Evolutionary conservation across 1,284 basidiomycete species (phyloP).

Genomic region (Malassezia pachydermatis): DNA sequence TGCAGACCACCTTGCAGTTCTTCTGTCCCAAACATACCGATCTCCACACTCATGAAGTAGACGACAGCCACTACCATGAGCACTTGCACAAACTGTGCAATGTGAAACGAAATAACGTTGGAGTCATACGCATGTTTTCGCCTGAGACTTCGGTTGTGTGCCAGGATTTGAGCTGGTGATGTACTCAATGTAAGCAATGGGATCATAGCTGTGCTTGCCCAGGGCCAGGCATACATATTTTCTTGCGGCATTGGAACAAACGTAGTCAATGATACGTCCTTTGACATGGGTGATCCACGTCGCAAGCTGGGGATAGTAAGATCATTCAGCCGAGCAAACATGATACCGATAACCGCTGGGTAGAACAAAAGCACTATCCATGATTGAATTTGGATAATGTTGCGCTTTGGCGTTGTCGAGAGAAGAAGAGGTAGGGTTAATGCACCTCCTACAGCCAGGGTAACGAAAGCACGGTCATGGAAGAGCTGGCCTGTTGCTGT

Average conservation of each 20-base stretch:
- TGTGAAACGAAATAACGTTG: constrained; percentile 39
- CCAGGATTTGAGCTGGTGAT: constrained; percentile 42
- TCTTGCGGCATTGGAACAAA: constrained; percentile 1
- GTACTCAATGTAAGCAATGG: constrained; percentile 39
- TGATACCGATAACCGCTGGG: constrained; percentile 27
- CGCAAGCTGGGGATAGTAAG: background rate
- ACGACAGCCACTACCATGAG: constrained; percentile 25
- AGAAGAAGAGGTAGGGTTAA: constrained; percentile 38
- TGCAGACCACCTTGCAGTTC: constrained; percentile 28
- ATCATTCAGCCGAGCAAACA: constrained; percentile 28
- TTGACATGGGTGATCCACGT: too few relatives aligned
- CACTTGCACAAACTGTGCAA: constrained; percentile 36
- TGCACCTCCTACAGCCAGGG: constrained; percentile 33
- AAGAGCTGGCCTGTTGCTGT: constrained; percentile 28
- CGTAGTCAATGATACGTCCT: background rate
- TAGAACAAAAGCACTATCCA: constrained; percentile 31
- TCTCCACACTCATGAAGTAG: constrained; percentile 27
- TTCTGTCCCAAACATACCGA: constrained; percentile 26
- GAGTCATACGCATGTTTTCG: constrained; percentile 33
- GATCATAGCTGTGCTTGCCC: constrained; percentile 43
- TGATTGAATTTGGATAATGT: constrained; percentile 39
- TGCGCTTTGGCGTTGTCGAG: constrained; percentile 41
- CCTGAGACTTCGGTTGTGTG: constrained; percentile 37
- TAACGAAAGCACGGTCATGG: constrained; percentile 40
- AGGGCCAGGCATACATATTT: constrained; percentile 16